Conservation (phyloP, 2,329 filamentous ascomycete genomes). For the Hymenoscyphus albidus region DNA sequence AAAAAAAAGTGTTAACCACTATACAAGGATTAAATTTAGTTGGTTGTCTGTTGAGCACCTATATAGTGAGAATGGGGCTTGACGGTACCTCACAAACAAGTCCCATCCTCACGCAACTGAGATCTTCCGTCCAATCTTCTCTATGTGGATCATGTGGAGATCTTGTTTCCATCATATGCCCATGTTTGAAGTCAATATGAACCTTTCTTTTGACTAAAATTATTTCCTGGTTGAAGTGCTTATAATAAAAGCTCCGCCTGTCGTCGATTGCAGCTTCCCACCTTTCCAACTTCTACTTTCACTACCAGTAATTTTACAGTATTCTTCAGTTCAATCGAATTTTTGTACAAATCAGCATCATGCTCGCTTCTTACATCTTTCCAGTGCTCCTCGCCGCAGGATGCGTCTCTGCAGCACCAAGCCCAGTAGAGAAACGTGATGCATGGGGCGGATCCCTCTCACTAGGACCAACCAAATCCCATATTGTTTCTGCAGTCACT, state of each 20-base stretch:
- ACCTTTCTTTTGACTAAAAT: neutral
- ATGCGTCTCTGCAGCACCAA: neutral
- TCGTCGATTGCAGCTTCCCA: neutral
- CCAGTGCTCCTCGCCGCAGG: neutral
- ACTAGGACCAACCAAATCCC: constrained; percentile 38
- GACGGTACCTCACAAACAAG: neutral
- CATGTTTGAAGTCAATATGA: neutral
- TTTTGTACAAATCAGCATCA: neutral
- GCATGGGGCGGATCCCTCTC: constrained; percentile 40
- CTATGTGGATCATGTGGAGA: neutral
- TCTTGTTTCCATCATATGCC: neutral
- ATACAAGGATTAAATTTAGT: too few species aligned
- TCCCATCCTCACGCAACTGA: neutral
- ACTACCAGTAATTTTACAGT: neutral
- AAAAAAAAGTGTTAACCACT: too few species aligned
- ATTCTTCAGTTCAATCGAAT: neutral
- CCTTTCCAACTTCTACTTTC: neutral
- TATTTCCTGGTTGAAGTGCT: neutral
- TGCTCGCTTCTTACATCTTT: neutral
- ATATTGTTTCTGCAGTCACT: constrained; percentile 40
- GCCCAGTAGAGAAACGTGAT: constrained; percentile 22
- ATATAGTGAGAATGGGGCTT: too few species aligned
- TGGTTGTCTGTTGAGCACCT: too few species aligned
- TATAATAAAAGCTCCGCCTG: neutral
- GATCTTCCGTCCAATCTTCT: neutral